Evolutionary conservation across 495 filamentous ascomycete species (phyloP).

Genomic region (Clohesyomyces aquaticus): DNA sequence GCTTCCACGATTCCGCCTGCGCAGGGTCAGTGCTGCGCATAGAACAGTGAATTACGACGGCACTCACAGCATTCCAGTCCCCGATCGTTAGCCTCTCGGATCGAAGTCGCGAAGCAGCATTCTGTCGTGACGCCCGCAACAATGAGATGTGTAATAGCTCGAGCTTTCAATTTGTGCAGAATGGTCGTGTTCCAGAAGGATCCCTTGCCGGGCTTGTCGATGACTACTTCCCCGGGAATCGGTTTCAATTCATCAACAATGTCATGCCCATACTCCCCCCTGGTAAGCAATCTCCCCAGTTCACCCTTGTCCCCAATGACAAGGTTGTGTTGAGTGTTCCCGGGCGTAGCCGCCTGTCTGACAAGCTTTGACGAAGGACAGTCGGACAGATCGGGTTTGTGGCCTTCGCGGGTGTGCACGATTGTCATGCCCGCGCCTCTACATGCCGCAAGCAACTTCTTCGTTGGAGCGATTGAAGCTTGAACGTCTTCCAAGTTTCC

Average conservation of each 20-base stretch:
- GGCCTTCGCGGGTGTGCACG: slow-evolving; percentile 47
- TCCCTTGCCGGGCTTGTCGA: slow-evolving; percentile 47
- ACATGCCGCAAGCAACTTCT: slow-evolving; percentile 59
- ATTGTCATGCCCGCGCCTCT: slow-evolving; percentile 52
- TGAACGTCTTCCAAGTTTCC: slow-evolving; percentile 50
- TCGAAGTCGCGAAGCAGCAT: slow-evolving; percentile 45
- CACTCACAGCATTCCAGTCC: slow-evolving; percentile 48
- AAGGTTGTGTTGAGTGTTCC: slow-evolving; percentile 50
- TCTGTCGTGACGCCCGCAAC: slow-evolving; percentile 46
- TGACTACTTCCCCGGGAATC: slow-evolving; percentile 44
- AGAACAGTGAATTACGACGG: slow-evolving; percentile 40
- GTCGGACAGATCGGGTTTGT: slow-evolving; percentile 56
- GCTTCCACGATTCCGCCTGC: slow-evolving; percentile 52
- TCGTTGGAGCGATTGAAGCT: slow-evolving; percentile 50
- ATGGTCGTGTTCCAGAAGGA: slow-evolving; percentile 46
- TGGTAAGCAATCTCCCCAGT: slow-evolving; percentile 30
- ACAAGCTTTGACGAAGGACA: slow-evolving; percentile 55
- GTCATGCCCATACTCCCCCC: slow-evolving; percentile 51
- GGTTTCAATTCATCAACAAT: slow-evolving; percentile 44
- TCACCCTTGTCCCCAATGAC: slow-evolving; percentile 57
- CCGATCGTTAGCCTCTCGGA: slow-evolving; percentile 45
- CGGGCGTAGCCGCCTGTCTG: slow-evolving; percentile 52
- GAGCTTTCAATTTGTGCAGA: slow-evolving; percentile 43
- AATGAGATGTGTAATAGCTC: slow-evolving; percentile 44
- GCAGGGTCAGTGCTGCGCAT: slow-evolving; percentile 20